Conservation (phyloP, 2,329 filamentous ascomycete species). For the Phoma sp. region DNA sequence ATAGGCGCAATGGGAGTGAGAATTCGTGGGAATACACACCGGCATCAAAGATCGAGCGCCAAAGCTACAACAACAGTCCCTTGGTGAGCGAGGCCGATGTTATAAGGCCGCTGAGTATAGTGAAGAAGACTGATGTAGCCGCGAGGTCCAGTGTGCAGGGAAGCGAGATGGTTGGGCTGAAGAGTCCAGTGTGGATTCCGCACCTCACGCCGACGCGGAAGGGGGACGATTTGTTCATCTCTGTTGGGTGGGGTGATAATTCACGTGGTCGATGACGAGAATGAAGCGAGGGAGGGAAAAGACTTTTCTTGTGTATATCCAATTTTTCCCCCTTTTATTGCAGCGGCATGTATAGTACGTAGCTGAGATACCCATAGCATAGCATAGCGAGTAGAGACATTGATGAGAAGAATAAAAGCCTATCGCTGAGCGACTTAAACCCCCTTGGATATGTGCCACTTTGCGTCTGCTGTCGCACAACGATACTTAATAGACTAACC, state of each 20-base stretch:
- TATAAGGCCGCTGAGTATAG: slow-evolving; percentile 38
- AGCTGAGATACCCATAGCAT: slow-evolving; percentile 5
- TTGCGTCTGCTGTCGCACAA: too few species aligned
- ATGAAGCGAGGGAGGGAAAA: not conserved
- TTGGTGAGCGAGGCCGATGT: slow-evolving; percentile 31
- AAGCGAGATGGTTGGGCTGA: slow-evolving; percentile 34
- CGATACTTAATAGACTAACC: too few species aligned
- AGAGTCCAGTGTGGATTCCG: slow-evolving; percentile 66
- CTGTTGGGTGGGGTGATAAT: slow-evolving; percentile 41
- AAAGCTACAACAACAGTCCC: slow-evolving; percentile 28
- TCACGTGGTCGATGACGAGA: not conserved
- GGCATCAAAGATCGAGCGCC: slow-evolving; percentile 27
- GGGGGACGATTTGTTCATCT: slow-evolving; percentile 68
- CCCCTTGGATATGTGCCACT: too few species aligned
- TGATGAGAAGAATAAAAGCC: too few species aligned
- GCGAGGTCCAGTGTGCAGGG: slow-evolving; percentile 3
- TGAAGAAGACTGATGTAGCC: slow-evolving; percentile 10
- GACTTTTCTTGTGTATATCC: slow-evolving; percentile 7
- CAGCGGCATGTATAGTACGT: not conserved
- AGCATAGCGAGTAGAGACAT: too few species aligned
- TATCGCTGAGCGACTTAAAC: not conserved
- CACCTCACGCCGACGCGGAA: slow-evolving; percentile 71
- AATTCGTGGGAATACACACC: slow-evolving; percentile 30
- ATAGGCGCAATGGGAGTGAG: slow-evolving; percentile 26
- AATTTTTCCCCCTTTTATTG: too few species aligned